Evolutionary conservation across 768 basidiomycete genomes (phyloP).

Genomic region (Leccinum subgranulosum): DNA sequence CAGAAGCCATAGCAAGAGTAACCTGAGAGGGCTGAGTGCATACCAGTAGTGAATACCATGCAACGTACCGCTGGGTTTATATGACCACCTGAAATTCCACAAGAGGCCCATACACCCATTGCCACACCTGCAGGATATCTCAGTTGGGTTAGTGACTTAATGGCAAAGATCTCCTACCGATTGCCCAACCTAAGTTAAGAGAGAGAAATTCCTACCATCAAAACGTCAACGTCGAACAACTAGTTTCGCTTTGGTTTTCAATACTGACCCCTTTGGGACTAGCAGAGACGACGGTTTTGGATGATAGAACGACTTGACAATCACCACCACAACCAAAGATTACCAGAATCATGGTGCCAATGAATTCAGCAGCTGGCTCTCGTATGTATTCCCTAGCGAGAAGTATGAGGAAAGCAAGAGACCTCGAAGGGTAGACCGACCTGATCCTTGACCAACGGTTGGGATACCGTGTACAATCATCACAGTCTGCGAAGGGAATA

Average conservation of each 20-base stretch:
- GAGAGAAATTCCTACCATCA: slow-evolving; percentile 22
- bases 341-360: slow-evolving; percentile 56
- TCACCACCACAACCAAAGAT: slow-evolving; percentile 58
- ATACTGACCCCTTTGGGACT: slow-evolving; percentile 54
- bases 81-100: slow-evolving; percentile 70
- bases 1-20: slow-evolving; percentile 65
- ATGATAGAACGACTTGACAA: slow-evolving; percentile 54
- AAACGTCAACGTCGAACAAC: not conserved
- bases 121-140: slow-evolving; percentile 40
- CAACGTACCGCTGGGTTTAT: slow-evolving; percentile 64
- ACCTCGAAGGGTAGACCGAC: slow-evolving; percentile 28
- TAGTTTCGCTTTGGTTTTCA: not conserved
- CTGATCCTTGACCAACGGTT: slow-evolving; percentile 57
- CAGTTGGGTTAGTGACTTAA: not conserved
- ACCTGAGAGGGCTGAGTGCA: slow-evolving; percentile 40
- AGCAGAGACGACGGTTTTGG: slow-evolving; percentile 41
- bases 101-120: slow-evolving; percentile 66
- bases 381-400: slow-evolving; percentile 41
- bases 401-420: slow-evolving; percentile 3
- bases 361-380: slow-evolving; percentile 63
- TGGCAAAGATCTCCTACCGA: slow-evolving; percentile 21
- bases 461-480: slow-evolving; percentile 39
- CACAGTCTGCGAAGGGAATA: slow-evolving; percentile 26
- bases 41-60: not conserved
- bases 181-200: slow-evolving; percentile 30